A percentile compares a stretch with the other conserved stretches of the same genome.
Evolutionary conservation across 805 yeast species (phyloP).

Genomic region (Ogataea siamensis): DNA sequence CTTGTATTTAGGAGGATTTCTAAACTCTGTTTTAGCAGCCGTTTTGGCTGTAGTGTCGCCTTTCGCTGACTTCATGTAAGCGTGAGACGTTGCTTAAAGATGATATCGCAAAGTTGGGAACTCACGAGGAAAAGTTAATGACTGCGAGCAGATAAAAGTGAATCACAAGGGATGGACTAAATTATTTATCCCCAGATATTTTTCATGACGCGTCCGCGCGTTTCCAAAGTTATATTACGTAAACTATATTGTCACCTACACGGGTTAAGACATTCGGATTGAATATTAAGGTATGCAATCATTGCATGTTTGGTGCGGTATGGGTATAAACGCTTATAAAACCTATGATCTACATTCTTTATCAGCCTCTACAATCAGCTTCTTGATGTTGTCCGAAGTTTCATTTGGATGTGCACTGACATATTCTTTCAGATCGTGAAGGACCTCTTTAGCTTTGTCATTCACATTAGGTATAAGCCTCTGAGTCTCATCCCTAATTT

Average conservation of each 20-base stretch:
- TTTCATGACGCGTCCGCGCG: slow-evolving; percentile 1
- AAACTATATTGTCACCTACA: too few species aligned
- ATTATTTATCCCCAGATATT: not conserved
- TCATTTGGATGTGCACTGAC: slow-evolving; percentile 22
- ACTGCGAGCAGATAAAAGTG: too few species aligned
- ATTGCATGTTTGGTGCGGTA: too few species aligned
- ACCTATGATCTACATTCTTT: slow-evolving; percentile 2
- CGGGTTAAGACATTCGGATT: not conserved
- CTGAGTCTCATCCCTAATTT: slow-evolving; percentile 30
- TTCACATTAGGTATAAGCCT: slow-evolving; percentile 29
- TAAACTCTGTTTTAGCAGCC: not conserved
- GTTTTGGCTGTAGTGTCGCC: not conserved
- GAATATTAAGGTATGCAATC: too few species aligned
- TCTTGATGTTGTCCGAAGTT: slow-evolving; percentile 19
- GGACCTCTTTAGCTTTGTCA: slow-evolving; percentile 24
- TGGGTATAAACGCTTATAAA: too few species aligned
- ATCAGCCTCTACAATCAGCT: slow-evolving; percentile 27
- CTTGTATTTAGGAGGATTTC: slow-evolving; percentile 19
- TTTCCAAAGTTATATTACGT: too few species aligned
- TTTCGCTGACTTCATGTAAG: not conserved
- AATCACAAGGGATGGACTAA: too few species aligned
- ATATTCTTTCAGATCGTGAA: slow-evolving; percentile 25
- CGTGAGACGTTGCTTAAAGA: too few species aligned
- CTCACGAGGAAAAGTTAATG: too few species aligned
- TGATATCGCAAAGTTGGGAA: too few species aligned